A percentile compares a stretch with the other conserved stretches of the same genome.
Evolutionary conservation across 805 yeast genomes (phyloP).

Genomic region (Wickerhamomyces hampshirensis): DNA sequence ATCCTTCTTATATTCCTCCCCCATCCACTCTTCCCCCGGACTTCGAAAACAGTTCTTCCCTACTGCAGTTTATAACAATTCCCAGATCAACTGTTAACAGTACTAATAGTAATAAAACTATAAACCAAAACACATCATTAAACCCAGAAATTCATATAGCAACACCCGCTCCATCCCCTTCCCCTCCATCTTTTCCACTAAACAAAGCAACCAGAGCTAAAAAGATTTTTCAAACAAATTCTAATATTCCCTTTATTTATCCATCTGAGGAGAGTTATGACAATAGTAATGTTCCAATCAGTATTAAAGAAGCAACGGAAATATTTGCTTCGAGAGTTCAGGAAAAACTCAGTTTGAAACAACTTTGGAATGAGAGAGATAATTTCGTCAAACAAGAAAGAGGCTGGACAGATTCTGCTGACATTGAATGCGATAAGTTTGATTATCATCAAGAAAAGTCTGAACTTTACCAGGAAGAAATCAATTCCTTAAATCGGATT

Average conservation of each 20-base stretch:
- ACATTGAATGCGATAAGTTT: slow-evolving; percentile 22
- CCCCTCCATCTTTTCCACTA: slow-evolving; percentile 40
- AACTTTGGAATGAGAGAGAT: slow-evolving; percentile 69
- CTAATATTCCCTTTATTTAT: slow-evolving; percentile 60
- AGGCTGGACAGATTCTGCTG: slow-evolving; percentile 40
- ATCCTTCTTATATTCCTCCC: slow-evolving; percentile 63
- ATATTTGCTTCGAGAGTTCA: slow-evolving; percentile 58
- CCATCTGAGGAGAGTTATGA: slow-evolving; percentile 38
- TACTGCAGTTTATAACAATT: slow-evolving; percentile 54
- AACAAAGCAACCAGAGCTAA: slow-evolving; percentile 35
- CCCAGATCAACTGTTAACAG: too few relatives aligned
- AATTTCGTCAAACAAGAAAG: slow-evolving; percentile 69
- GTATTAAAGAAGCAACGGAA: slow-evolving; percentile 74
- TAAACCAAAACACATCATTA: too few relatives aligned
- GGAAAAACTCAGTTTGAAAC: slow-evolving; percentile 63
- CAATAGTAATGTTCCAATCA: slow-evolving; percentile 47
- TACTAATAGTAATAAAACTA: too few relatives aligned
- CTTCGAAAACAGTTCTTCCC: slow-evolving; percentile 45
- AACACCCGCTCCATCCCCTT: slow-evolving; percentile 87
- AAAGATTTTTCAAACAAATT: slow-evolving; percentile 59
- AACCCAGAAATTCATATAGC: slow-evolving; percentile 65
- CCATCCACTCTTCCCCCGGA: slow-evolving; percentile 41
- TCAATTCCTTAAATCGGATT: slow-evolving; percentile 45
- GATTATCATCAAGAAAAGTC: slow-evolving; percentile 25
- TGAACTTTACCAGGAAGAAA: slow-evolving; percentile 25